These are phyloP conservation scores for Boletus smithii DNA, from an alignment of 1,284 basidiomycete species.

Conservation along the genomic window DNA sequence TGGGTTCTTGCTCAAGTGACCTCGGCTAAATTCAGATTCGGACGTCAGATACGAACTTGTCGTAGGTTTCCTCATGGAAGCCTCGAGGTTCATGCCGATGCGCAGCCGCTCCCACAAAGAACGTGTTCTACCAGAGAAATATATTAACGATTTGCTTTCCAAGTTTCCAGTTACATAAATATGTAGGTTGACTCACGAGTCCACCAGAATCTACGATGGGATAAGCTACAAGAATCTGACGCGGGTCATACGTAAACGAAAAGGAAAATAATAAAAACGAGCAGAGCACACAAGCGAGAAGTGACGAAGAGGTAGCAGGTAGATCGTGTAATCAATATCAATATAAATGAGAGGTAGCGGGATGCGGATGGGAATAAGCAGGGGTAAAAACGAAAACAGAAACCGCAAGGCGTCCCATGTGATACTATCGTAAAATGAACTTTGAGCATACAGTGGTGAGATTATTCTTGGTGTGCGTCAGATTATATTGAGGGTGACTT, in stretches of 20 bases:
- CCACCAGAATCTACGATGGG: conserved; percentile 33
- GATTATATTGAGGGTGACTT: conserved; percentile 18
- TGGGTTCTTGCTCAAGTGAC: too few relatives aligned
- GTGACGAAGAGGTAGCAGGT: conserved; percentile 18
- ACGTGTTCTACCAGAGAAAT: conserved; percentile 5
- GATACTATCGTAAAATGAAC: conserved; percentile 27
- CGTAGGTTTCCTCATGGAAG: conserved; percentile 17
- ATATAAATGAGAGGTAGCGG: conserved; percentile 25
- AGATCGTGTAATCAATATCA: conserved; percentile 32
- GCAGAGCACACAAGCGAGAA: conserved; percentile 5
- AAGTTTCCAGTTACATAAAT: conserved; percentile 26
- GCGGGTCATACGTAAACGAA: conserved; percentile 8
- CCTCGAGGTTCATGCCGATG: conserved; percentile 22
- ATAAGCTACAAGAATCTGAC: conserved; percentile 32
- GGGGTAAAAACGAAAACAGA: conserved; percentile 13
- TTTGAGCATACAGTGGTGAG: conserved; percentile 19
- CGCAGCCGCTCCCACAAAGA: background rate
- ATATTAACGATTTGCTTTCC: conserved; percentile 17
- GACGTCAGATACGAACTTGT: too few relatives aligned
- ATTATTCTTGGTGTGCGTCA: conserved; percentile 21
- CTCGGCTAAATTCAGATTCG: too few relatives aligned
- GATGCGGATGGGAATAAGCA: conserved; percentile 10
- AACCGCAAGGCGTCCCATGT: conserved; percentile 28
- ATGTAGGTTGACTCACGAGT: conserved; percentile 16
- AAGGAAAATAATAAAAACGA: conserved; percentile 28